These are phyloP conservation scores for Erythrobasidium yunnanense DNA, from an alignment of 768 basidiomycete species.

Conservation along the genomic window DNA sequence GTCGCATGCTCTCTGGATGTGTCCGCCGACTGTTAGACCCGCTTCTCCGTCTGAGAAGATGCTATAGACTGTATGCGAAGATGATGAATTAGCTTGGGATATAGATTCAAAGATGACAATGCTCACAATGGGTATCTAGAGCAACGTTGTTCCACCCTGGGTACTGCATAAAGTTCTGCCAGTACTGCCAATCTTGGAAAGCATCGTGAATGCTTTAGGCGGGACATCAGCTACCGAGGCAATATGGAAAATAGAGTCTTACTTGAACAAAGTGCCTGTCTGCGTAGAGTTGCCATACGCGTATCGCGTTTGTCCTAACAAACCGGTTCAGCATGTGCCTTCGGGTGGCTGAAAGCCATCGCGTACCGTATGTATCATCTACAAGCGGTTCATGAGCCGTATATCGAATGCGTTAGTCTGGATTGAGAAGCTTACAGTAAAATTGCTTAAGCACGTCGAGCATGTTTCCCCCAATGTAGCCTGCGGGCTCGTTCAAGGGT, in stretches of 20 bases:
- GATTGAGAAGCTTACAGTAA: not conserved
- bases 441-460: conserved; percentile 26
- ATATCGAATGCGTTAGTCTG: no score
- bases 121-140: conserved; percentile 11
- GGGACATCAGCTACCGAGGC: not conserved
- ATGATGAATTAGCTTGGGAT: not conserved
- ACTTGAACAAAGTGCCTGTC: conserved; percentile 8
- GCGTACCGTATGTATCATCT: conserved; percentile 12
- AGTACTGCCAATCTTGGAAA: conserved; percentile 1
- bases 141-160: conserved; percentile 19
- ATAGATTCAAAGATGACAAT: no score
- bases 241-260: not conserved
- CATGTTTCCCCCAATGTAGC: conserved; percentile 15
- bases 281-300: conserved; percentile 12
- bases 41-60: conserved; percentile 3
- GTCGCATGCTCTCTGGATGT: not conserved
- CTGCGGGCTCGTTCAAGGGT: conserved; percentile 28
- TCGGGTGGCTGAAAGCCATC: no score
- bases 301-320: not conserved
- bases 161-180: conserved; percentile 12
- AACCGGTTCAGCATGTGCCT: no score
- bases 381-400: no score
- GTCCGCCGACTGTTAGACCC: not conserved
- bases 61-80: conserved; percentile 10
- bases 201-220: conserved; percentile 7